Base-by-base conservation (phyloP, 805 yeast species). In the Saturnispora sanitii region DNA sequence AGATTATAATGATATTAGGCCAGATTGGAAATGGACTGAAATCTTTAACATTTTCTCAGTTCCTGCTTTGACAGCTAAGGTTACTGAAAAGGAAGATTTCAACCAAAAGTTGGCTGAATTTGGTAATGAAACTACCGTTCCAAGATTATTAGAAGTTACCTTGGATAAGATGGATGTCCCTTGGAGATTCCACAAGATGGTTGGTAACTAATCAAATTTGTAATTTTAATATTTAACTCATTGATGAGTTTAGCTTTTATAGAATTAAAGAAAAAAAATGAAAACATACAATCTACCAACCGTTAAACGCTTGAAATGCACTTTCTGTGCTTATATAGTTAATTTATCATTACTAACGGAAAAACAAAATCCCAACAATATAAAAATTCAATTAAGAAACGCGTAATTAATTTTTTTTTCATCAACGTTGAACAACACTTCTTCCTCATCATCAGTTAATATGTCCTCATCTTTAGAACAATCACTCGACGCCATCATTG, bases 401-500 rank as follows among this genome's bases (percentile, higher is more conserved):
- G n/a, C n/a, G n/a, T n/a, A n/a, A n/a, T 23, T 23, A 7, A 23
- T 23, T 23, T 23, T 35, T 35, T 25, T 16, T 13, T 6, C 21
- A 12, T 19, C 6, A 18, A 4, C 9, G 22, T 15, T 30, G 30
- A 17, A 11, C 7, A 9, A 13, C 13, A 32, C 15, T 32, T n/a
- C 18, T 15, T 22, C 11, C 25, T 23, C 11, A 37, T 16, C 34
- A 32, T 19, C 39, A 20, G 6, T n/a, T 13, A 16, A 15, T 9
- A 59, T 39, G 44, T 83, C 81, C 88, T 81, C 94, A 60, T 73
- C 82, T 55, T 75, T 90, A 67, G 96, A 90, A 67, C 82, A 84
- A 68, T 85, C 96, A 37, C 77, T 90, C 58, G 98, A 90, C 69
- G 96, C 87, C 55, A 90, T 90, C 62, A 83, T 90, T 58, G 75